Evolutionary conservation across 1,284 basidiomycete species (phyloP).

Genomic region (Apiotrichum domesticum): DNA sequence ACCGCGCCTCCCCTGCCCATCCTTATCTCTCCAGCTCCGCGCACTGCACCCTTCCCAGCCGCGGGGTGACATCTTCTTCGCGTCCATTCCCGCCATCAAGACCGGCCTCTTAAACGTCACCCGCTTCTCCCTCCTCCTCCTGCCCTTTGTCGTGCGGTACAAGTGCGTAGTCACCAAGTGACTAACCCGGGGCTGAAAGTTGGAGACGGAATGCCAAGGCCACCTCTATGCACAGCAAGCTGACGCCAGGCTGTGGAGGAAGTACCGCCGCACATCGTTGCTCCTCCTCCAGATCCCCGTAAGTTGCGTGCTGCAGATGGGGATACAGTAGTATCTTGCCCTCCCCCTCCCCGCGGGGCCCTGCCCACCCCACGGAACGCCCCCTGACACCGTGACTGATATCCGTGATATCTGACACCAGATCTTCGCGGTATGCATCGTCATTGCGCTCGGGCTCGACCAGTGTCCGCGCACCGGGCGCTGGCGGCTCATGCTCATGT

Average conservation of each 20-base stretch:
- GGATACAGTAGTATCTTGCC: too few species aligned
- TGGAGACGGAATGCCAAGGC: too few species aligned
- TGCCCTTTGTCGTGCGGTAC: constrained; percentile 51
- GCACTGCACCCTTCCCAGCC: constrained; percentile 39
- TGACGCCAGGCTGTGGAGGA: constrained; percentile 43
- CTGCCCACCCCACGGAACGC: too few species aligned
- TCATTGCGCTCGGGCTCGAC: constrained; percentile 51
- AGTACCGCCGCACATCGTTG: constrained; percentile 44
- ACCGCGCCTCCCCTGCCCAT: too few species aligned
- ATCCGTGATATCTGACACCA: constrained; percentile 9
- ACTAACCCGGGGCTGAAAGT: too few species aligned
- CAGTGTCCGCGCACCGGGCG: constrained; percentile 49
- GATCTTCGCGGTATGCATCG: constrained; percentile 51
- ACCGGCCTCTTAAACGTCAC: constrained; percentile 46
- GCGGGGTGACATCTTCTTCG: constrained; percentile 49
- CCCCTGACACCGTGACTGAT: too few species aligned
- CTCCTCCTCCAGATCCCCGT: constrained; percentile 49
- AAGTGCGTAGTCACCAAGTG: constrained; percentile 27
- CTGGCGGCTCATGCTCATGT: constrained; percentile 53
- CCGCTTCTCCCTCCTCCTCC: constrained; percentile 46
- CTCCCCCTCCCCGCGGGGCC: too few species aligned
- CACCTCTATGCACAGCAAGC: not conserved
- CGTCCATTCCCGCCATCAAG: constrained; percentile 50
- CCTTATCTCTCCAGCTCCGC: constrained; percentile 1
- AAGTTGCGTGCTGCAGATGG: constrained; percentile 11